A percentile compares a stretch with the other conserved stretches of the same genome.
Evolutionary conservation across 2,329 filamentous ascomycete genomes (phyloP).

Genomic region (Beauveria rudraprayagi): DNA sequence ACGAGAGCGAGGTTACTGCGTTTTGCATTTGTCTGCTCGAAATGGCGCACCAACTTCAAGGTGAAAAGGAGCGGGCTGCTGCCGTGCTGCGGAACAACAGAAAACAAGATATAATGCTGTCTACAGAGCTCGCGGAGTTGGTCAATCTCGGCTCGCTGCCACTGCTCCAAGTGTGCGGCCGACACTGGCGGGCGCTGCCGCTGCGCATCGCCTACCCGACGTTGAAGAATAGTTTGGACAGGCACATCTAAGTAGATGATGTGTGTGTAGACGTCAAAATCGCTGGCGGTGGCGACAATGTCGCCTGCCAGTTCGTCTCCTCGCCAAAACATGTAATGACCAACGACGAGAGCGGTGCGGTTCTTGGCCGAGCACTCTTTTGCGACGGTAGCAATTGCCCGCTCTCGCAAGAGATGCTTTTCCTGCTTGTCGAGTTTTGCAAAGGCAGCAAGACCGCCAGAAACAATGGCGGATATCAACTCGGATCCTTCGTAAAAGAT

Average conservation of each 20-base stretch:
- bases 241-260: conserved; percentile 47
- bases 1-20: conserved; percentile 32
- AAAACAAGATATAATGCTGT: conserved; percentile 39
- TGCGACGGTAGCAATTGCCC: conserved; percentile 38
- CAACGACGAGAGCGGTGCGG: conserved; percentile 40
- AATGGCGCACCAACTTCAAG: conserved; percentile 11
- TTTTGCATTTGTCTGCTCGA: conserved; percentile 18
- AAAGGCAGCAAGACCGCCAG: conserved; percentile 42
- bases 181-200: conserved; percentile 28
- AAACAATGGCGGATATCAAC: conserved; percentile 32
- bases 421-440: conserved; percentile 25
- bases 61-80: conserved; percentile 5
- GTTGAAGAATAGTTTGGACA: conserved; percentile 27
- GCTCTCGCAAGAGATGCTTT: conserved; percentile 31
- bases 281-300: conserved; percentile 34
- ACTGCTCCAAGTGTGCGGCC: conserved; percentile 32
- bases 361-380: conserved; percentile 25
- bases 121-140: conserved; percentile 36
- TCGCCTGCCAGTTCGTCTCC: conserved; percentile 25
- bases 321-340: conserved; percentile 48
- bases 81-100: conserved; percentile 25
- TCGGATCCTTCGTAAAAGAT: conserved; percentile 45
- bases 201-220: conserved; percentile 28
- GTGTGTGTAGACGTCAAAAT: conserved; percentile 44
- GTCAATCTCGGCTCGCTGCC: conserved; percentile 39